A percentile compares a stretch with the other conserved stretches of the same genome.
phyloP scores from a whole-genome alignment of 306 rosid species.

The Ormosia emarginata region DNA sequence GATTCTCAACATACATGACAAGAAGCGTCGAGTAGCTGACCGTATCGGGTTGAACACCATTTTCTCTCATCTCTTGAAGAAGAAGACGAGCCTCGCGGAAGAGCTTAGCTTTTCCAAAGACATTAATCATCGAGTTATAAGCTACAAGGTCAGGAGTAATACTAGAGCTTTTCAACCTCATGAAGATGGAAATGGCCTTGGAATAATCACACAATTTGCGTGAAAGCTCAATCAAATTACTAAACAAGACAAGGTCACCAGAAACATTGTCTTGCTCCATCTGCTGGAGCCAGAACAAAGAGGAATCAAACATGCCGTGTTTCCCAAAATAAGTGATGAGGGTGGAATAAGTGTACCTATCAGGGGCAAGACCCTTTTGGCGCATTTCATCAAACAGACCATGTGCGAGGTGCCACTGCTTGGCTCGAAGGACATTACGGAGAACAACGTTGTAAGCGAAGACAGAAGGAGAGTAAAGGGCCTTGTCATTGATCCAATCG shows the following conservation, averaged over 20 bases:
- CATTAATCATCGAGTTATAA: conserved; percentile 80
- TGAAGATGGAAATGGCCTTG: conserved; percentile 80
- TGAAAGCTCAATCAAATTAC: conserved; percentile 86
- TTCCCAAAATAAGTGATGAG: conserved; percentile 80
- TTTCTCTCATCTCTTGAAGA: conserved; percentile 71
- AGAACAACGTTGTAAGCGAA: conserved; percentile 79
- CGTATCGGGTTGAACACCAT: conserved; percentile 58
- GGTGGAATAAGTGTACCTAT: conserved; percentile 86
- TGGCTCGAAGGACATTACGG: conserved; percentile 79
- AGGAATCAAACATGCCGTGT: conserved; percentile 76
- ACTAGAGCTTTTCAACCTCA: conserved; percentile 51
- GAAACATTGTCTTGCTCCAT: conserved; percentile 85
- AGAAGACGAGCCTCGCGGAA: conserved; percentile 75
- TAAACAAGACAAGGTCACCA: conserved; percentile 84
- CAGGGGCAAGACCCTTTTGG: conserved; percentile 72
- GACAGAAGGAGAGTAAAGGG: conserved; percentile 70
- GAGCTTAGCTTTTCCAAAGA: conserved; percentile 86
- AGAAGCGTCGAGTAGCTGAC: conserved; percentile 77
- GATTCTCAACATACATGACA: conserved; percentile 64
- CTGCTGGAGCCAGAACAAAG: conserved; percentile 85
- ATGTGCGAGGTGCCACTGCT: conserved; percentile 74
- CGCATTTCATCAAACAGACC: conserved; percentile 99
- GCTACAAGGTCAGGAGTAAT: conserved; percentile 76
- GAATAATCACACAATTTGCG: conserved; percentile 74
- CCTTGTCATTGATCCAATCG: conserved; percentile 87